Evolutionary conservation across 192 early-diverging fungal genomes (phyloP).

Genomic region (Kickxella alabastrina): DNA sequence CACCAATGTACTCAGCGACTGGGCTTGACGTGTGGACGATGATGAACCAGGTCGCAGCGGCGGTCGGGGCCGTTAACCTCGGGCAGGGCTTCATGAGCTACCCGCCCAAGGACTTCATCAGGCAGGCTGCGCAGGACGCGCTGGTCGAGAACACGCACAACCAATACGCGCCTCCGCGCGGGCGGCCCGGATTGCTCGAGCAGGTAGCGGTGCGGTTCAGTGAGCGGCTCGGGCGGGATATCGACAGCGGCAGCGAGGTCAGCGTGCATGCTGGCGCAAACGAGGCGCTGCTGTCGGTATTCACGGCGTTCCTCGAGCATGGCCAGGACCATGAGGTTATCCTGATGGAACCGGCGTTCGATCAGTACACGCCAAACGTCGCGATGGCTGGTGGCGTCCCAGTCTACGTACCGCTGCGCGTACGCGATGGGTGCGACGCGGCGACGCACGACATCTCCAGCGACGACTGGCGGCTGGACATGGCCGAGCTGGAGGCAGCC

Average conservation of each 20-base stretch:
- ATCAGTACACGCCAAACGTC: constrained; percentile 86
- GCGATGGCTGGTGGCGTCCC: constrained; percentile 84
- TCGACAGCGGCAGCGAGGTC: constrained; percentile 79
- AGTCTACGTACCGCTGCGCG: constrained; percentile 77
- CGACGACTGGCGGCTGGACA: constrained; percentile 84
- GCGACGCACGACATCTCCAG: constrained; percentile 58
- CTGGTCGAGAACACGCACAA: constrained; percentile 61
- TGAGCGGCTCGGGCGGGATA: constrained; percentile 58
- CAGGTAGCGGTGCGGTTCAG: constrained; percentile 77
- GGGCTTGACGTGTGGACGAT: constrained; percentile 70
- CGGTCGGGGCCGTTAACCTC: constrained; percentile 85
- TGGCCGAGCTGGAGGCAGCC: constrained; percentile 70
- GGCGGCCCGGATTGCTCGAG: constrained; percentile 58
- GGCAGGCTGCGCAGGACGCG: constrained; percentile 69
- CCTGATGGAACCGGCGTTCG: constrained; percentile 94
- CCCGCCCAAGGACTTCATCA: constrained; percentile 81
- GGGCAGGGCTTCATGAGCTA: constrained; percentile 92
- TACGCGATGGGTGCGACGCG: too few relatives aligned
- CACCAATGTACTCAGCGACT: constrained; percentile 32
- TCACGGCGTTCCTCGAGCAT: constrained; percentile 76
- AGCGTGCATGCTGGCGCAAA: constrained; percentile 88
- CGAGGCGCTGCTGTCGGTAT: constrained; percentile 77
- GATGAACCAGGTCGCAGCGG: constrained; percentile 80
- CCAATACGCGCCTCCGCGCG: constrained; percentile 84
- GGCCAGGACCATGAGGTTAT: constrained; percentile 77